Percentiles rank a stretch among this genome's conserved stretches.
These are phyloP conservation scores for Monosporascus ibericus DNA, from an alignment of 2,329 filamentous ascomycete species.

Conservation along the genomic window DNA sequence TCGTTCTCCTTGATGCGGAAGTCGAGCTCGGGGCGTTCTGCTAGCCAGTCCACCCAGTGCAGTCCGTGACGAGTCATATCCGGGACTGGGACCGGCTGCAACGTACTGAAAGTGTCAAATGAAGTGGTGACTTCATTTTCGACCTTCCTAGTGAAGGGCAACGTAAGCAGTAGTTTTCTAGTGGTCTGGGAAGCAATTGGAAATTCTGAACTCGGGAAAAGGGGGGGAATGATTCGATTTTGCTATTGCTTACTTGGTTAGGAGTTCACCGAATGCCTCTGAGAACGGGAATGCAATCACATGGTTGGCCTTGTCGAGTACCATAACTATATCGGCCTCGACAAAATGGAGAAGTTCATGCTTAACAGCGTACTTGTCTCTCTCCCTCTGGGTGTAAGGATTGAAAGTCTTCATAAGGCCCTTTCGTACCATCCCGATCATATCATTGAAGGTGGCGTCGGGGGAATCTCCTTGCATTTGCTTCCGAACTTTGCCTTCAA, in stretches of 20 bases:
- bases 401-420: too few relatives aligned
- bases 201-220: too few relatives aligned
- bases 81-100: conserved; percentile 1
- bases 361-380: too few relatives aligned
- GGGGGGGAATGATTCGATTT: too few relatives aligned
- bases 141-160: not conserved
- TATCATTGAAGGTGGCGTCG: too few relatives aligned
- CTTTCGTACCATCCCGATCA: too few relatives aligned
- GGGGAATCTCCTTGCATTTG: too few relatives aligned
- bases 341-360: too few relatives aligned
- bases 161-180: too few relatives aligned
- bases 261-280: not conserved
- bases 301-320: not conserved
- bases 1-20: not conserved
- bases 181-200: too few relatives aligned
- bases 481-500: too few relatives aligned
- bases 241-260: not conserved
- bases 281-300: not conserved
- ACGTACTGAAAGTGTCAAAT: conserved; percentile 2
- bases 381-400: too few relatives aligned
- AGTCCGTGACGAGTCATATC: conserved; percentile 2
- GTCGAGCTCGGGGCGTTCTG: conserved; percentile 1
- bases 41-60: conserved; percentile 2
- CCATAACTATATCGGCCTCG: not conserved
- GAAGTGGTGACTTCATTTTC: not conserved